Conservation (phyloP, 1,284 basidiomycete genomes). For the Laetiporus sulphureus region DNA sequence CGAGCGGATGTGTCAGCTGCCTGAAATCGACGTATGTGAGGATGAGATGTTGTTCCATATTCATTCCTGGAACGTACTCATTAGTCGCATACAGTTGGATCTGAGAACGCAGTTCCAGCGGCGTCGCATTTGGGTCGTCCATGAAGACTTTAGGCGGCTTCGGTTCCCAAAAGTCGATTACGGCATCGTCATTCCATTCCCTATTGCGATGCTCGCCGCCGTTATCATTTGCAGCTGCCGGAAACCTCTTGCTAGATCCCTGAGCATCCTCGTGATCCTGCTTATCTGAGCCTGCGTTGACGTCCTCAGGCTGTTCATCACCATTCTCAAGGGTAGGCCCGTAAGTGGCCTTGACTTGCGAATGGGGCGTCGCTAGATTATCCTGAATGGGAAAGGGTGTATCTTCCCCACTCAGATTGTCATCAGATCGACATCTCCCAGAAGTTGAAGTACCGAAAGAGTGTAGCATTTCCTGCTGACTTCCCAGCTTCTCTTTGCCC, state of each 20-base stretch:
- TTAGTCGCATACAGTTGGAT: constrained; percentile 84
- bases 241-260: no score
- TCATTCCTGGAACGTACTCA: constrained; percentile 33
- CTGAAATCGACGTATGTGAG: constrained; percentile 26
- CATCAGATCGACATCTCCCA: no score
- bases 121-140: constrained; percentile 38
- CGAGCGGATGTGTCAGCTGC: constrained; percentile 75
- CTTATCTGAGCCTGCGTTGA: no score
- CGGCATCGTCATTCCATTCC: constrained; percentile 7
- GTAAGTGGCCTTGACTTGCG: neutral
- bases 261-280: neutral
- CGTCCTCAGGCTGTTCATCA: neutral
- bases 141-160: constrained; percentile 55
- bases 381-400: neutral
- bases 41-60: neutral
- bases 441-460: neutral
- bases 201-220: no score
- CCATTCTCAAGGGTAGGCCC: neutral
- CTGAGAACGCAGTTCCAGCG: constrained; percentile 53
- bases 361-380: neutral
- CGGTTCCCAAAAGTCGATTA: constrained; percentile 40
- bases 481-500: constrained; percentile 17
- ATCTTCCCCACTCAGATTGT: no score
- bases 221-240: no score
- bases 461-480: constrained; percentile 32